Conservation (phyloP, 495 filamentous ascomycete genomes). For the Oidiodendron maius region DNA sequence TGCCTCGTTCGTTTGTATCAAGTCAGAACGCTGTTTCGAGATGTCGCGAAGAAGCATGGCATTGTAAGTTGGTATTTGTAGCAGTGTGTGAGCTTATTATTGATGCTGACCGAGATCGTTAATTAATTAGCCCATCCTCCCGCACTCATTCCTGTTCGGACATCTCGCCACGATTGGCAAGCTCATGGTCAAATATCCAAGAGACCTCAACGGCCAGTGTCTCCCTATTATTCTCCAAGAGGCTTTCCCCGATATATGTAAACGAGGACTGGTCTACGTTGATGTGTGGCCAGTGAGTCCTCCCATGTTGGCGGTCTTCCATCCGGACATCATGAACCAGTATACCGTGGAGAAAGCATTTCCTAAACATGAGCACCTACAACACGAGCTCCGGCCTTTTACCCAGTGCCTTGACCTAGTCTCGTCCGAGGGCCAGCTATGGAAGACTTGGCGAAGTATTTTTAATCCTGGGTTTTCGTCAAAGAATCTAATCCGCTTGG, state of each 20-base stretch:
- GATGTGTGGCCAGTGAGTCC: constrained; percentile 37
- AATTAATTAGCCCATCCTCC: constrained; percentile 25
- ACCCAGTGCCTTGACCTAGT: constrained; percentile 30
- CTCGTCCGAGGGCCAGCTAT: constrained; percentile 26
- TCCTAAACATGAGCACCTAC: constrained; percentile 26
- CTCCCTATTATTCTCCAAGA: constrained; percentile 14
- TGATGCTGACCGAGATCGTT: constrained; percentile 3
- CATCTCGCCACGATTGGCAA: constrained; percentile 26
- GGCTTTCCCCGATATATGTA: constrained; percentile 23
- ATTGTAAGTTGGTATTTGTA: constrained; percentile 18
- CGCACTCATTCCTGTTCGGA: constrained; percentile 34
- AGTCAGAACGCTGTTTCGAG: constrained; percentile 22
- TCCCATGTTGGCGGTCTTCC: constrained; percentile 29
- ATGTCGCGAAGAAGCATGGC: constrained; percentile 22
- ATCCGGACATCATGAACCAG: constrained; percentile 30
- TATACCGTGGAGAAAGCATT: constrained; percentile 26
- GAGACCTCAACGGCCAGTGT: constrained; percentile 4
- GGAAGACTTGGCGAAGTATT: constrained; percentile 30
- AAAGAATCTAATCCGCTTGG: constrained; percentile 33
- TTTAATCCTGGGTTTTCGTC: constrained; percentile 43
- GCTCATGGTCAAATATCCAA: constrained; percentile 12
- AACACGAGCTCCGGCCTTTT: constrained; percentile 27
- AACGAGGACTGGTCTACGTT: constrained; percentile 31
- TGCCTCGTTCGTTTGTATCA: constrained; percentile 25
- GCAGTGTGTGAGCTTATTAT: no score